Evolutionary conservation across 768 basidiomycete species (phyloP).

Genomic region (Mycena alexandri): DNA sequence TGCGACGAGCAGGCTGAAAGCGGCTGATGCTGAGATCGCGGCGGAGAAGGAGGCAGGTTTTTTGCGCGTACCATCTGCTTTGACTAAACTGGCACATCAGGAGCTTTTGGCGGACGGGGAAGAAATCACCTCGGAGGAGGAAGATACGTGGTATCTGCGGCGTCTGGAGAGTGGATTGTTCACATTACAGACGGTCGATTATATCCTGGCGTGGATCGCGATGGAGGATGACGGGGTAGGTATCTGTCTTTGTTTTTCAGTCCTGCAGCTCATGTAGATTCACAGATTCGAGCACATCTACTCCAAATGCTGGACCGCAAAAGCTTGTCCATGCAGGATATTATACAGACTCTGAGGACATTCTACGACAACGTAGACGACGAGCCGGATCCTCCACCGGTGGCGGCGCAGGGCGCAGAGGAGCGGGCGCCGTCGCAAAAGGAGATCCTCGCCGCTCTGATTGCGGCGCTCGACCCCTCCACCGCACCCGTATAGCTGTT

Average conservation of each 20-base stretch:
- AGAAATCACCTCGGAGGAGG: constrained; percentile 68
- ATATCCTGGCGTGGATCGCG: constrained; percentile 92
- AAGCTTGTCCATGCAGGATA: constrained; percentile 75
- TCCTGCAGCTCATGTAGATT: constrained; percentile 1
- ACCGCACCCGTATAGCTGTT: constrained; percentile 7
- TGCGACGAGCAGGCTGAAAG: constrained; percentile 69
- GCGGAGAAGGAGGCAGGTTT: constrained; percentile 71
- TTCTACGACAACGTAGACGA: constrained; percentile 83
- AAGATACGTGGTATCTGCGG: constrained; percentile 87
- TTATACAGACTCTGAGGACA: constrained; percentile 78
- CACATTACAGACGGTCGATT: constrained; percentile 92
- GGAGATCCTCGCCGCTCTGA: constrained; percentile 77
- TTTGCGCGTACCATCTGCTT: background rate
- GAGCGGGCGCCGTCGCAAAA: constrained; percentile 66
- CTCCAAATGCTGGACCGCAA: constrained; percentile 81
- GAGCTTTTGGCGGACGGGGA: constrained; percentile 69
- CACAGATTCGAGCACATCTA: constrained; percentile 83
- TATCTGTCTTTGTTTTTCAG: constrained; percentile 26
- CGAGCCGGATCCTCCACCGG: constrained; percentile 48
- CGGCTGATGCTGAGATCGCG: constrained; percentile 76
- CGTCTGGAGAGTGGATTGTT: constrained; percentile 90
- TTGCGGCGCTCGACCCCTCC: constrained; percentile 64
- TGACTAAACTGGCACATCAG: constrained; percentile 47
- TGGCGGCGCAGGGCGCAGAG: constrained; percentile 43
- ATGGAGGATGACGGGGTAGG: constrained; percentile 99